Percentiles rank a stretch among this genome's conserved stretches.
Conservation (phyloP, 352 stramenopile genomes). For the Globisporangium viniferum region DNA sequence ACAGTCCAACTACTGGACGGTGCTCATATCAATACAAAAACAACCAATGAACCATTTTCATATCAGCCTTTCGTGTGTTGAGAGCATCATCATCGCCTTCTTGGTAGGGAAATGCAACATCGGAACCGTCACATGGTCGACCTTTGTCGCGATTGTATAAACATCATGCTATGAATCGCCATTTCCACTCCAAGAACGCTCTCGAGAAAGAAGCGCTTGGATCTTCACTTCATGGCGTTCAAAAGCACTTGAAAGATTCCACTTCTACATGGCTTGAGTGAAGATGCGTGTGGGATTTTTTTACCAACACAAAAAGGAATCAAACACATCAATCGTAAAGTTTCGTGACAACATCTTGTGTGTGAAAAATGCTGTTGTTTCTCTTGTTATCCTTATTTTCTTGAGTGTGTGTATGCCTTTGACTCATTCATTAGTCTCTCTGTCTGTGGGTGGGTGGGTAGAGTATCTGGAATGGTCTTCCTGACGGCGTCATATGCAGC, state of each 20-base stretch:
- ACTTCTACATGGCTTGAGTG: no score
- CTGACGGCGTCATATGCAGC: not conserved
- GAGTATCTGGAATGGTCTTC: not conserved
- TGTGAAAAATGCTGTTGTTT: slow-evolving; percentile 3
- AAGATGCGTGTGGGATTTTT: no score
- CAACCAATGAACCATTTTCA: not conserved
- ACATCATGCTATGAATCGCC: no score
- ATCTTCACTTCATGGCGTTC: no score
- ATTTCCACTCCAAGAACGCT: no score
- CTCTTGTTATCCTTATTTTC: not conserved
- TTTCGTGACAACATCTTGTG: not conserved
- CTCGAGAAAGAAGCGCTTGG: no score
- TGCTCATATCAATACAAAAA: not conserved
- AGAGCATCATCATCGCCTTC: not conserved
- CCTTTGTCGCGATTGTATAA: no score
- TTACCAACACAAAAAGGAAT: not conserved
- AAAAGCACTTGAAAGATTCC: no score
- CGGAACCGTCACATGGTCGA: no score
- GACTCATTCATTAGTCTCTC: not conserved
- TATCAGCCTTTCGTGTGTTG: not conserved
- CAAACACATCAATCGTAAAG: not conserved
- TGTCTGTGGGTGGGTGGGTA: not conserved
- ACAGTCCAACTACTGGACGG: not conserved
- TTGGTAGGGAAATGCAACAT: no score
- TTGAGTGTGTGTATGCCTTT: not conserved